These are phyloP conservation scores for Helianthus annuus DNA, from an alignment of 129 eudicot species.

Conservation along the genomic window DNA sequence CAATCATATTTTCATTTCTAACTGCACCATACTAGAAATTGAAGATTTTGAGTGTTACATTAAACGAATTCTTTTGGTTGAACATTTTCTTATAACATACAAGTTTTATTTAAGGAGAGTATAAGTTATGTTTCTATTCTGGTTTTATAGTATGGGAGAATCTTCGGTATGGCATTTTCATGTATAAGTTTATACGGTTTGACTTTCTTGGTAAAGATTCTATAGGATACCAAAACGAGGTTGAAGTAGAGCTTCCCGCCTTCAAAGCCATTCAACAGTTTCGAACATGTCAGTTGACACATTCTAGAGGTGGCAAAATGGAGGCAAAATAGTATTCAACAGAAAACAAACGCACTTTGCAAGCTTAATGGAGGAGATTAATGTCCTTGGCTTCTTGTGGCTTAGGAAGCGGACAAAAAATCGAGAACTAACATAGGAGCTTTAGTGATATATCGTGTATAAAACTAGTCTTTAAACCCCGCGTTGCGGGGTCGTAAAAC, in stretches of 20 bases:
- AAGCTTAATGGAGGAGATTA: too few relatives aligned
- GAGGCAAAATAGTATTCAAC: too few relatives aligned
- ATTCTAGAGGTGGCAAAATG: background rate
- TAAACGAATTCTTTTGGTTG: background rate
- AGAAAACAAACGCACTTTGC: too few relatives aligned
- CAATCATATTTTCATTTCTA: background rate
- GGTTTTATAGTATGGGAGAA: too few relatives aligned
- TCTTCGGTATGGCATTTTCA: too few relatives aligned
- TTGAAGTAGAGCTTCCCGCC: conserved; percentile 78
- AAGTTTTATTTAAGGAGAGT: background rate
- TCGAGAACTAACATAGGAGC: too few relatives aligned
- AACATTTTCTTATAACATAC: background rate
- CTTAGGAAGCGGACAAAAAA: too few relatives aligned
- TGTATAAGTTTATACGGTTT: conserved; percentile 49
- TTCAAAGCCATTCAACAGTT: conserved; percentile 89
- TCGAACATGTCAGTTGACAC: conserved; percentile 55
- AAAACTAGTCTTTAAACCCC: too few relatives aligned
- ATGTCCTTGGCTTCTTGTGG: too few relatives aligned
- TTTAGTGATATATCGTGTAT: too few relatives aligned
- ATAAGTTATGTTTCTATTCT: too few relatives aligned
- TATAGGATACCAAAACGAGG: conserved; percentile 80
- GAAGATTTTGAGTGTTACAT: background rate
- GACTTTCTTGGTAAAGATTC: conserved; percentile 99
- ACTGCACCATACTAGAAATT: background rate
- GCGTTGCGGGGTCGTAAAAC: too few relatives aligned